phyloP scores from a whole-genome alignment of 208 protist genomes.

The Jaenimonas drosophilae region DNA sequence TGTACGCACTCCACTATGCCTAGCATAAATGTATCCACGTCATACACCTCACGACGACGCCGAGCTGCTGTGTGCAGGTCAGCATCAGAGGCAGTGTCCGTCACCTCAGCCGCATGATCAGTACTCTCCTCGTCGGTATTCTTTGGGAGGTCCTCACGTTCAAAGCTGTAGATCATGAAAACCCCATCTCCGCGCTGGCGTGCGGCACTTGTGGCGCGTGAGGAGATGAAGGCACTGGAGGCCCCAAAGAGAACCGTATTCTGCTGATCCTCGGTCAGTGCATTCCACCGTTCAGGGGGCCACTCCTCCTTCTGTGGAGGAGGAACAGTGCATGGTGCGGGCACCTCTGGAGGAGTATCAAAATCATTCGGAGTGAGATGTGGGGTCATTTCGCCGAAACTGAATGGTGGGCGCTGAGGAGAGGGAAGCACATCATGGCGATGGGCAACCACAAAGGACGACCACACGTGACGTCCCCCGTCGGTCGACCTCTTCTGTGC shows the following conservation, averaged over 20 bases:
- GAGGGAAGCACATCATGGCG: slow-evolving; percentile 22
- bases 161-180: neutral
- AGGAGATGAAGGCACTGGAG: slow-evolving; percentile 6
- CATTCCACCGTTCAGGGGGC: slow-evolving; percentile 1
- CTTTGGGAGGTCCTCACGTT: neutral
- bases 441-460: slow-evolving; percentile 18
- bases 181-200: neutral
- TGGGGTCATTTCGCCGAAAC: slow-evolving; percentile 36
- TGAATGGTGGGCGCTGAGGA: slow-evolving; percentile 58
- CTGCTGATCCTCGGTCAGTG: slow-evolving; percentile 22
- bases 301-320: neutral
- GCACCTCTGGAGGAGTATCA: slow-evolving; percentile 1
- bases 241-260: slow-evolving; percentile 25
- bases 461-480: slow-evolving; percentile 19
- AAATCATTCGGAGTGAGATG: slow-evolving; percentile 37
- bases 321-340: neutral
- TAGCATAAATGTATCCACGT: slow-evolving; percentile 16
- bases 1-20: too few species aligned
- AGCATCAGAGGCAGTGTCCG: neutral
- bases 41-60: slow-evolving; percentile 6
- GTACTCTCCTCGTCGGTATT: neutral
- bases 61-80: too few species aligned
- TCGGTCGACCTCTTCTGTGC: too few species aligned
- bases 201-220: neutral
- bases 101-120: neutral